Evolutionary conservation across 805 yeast species (phyloP), one percentile per base, ranked within the genome.

Genomic region (Barnettozyma pratensis): DNA sequence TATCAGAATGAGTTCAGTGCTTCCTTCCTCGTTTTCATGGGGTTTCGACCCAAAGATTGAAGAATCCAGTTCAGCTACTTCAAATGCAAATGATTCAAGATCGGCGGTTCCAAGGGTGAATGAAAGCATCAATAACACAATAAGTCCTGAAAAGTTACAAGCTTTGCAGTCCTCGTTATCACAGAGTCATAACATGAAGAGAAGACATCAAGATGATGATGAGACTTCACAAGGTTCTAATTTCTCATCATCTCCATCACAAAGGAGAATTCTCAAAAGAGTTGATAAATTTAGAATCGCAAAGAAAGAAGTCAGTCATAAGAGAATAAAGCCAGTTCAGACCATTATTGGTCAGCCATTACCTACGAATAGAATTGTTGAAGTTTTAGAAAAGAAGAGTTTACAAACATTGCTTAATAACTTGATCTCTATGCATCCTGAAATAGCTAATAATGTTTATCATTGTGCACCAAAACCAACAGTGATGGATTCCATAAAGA

Each of bases 301-400:
- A 4, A 54, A 48, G 39, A 46, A 51, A 29, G 52, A 49, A 14
- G 7, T 44, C 7, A 35, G 50, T 19, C 49, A 76, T 73, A 45
- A 54, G 26, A 53, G 45, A 25, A 28, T 42, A 2, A 66, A 67
- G 42, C 40, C 45, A 1, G 46, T 53, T 8, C 53, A 42, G 34
- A 53, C 49, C 29, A 74, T 81, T 25, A 53, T 65, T 34, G 88
- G 90, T 5, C 81, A 79, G 52, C 73, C 72, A 10, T 72, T 87
- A 45, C 86, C 94, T 4, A 61, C 86, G 19, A 63, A 70, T 42
- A 73, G 96, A 50, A 65, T 85, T 29, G 72, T 88, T 25, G 94
- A 88, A 62, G 79, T 85, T 7, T 68, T 88, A 50, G 86, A 83
- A 62, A 76, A 76, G 47, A 62, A 70, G 44, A 70, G 79, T 39